Percentiles rank a stretch among this genome's conserved stretches.
Conservation (phyloP, 805 yeast species). For the Candida ovalis region DNA sequence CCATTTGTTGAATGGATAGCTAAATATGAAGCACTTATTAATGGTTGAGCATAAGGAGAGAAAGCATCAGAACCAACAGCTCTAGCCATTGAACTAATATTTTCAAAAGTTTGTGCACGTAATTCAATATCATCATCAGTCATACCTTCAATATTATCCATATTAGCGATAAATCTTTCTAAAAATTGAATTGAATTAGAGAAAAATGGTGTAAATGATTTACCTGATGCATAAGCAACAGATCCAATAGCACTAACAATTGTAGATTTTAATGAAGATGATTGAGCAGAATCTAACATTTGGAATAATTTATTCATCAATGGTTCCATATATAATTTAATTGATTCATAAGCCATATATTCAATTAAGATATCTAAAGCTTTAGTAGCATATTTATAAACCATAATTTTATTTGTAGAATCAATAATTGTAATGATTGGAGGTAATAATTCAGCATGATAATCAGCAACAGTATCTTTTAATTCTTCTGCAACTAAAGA, state of each 20-base stretch:
- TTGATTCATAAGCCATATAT: constrained; percentile 83
- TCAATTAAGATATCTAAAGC: constrained; percentile 92
- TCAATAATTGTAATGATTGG: constrained; percentile 84
- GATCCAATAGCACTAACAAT: constrained; percentile 96
- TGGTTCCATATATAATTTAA: constrained; percentile 75
- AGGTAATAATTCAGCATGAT: constrained; percentile 80
- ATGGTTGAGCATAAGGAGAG: constrained; percentile 79
- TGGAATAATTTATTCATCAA: constrained; percentile 85
- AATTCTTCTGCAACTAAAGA: constrained; percentile 76
- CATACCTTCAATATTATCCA: constrained; percentile 67
- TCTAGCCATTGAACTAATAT: constrained; percentile 90
- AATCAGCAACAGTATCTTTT: constrained; percentile 79
- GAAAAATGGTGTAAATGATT: constrained; percentile 81
- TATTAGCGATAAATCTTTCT: constrained; percentile 73
- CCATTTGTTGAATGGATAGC: constrained; percentile 75
- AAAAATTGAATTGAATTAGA: constrained; percentile 73
- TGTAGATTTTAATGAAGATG: constrained; percentile 71
- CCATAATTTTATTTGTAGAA: constrained; percentile 73
- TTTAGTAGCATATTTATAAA: constrained; percentile 85
- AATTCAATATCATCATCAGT: constrained; percentile 87
- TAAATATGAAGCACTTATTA: constrained; percentile 81
- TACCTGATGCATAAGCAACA: constrained; percentile 93
- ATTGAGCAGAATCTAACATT: constrained; percentile 72
- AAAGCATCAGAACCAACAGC: constrained; percentile 94
- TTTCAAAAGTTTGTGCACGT: constrained; percentile 89